phyloP scores from a whole-genome alignment of 2,329 filamentous ascomycete genomes.

The Pseudopithomyces maydicus region DNA sequence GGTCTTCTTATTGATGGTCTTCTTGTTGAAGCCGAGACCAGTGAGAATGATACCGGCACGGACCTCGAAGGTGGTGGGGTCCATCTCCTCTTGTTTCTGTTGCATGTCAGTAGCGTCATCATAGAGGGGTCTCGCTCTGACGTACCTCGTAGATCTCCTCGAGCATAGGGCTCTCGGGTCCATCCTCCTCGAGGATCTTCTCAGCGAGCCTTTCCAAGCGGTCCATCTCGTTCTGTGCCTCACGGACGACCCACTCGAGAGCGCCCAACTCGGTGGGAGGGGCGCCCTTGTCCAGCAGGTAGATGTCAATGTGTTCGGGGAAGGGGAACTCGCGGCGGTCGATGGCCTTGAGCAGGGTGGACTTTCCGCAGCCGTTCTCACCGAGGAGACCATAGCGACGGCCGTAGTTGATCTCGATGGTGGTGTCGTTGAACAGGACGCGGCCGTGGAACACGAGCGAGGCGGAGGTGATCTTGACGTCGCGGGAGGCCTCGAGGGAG shows the following conservation, averaged over 20 bases:
- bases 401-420: conserved; percentile 88
- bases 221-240: conserved; percentile 92
- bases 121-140: conserved; percentile 17
- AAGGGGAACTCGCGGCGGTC: conserved; percentile 92
- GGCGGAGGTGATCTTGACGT: conserved; percentile 94
- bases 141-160: conserved; percentile 95
- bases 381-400: conserved; percentile 93
- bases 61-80: conserved; percentile 94
- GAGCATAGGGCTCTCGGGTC: conserved; percentile 86
- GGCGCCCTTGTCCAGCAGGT: conserved; percentile 96
- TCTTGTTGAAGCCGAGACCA: conserved; percentile 99
- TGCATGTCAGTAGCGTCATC: conserved; percentile 18
- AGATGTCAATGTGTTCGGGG: conserved; percentile 96
- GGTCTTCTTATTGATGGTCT: conserved; percentile 97
- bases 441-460: conserved; percentile 97
- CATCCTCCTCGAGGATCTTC: conserved; percentile 86
- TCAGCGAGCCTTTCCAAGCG: conserved; percentile 88
- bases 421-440: conserved; percentile 92
- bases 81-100: conserved; percentile 98
- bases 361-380: conserved; percentile 99
- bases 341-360: conserved; percentile 95
- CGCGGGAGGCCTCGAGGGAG: conserved; percentile 81
- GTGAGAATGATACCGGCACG: conserved; percentile 96
- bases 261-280: conserved; percentile 87
- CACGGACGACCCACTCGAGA: conserved; percentile 94